Evolutionary conservation across 306 rosid species (phyloP), one percentile per base, ranked within the genome.

Genomic region (Begonia peltatifolia): DNA sequence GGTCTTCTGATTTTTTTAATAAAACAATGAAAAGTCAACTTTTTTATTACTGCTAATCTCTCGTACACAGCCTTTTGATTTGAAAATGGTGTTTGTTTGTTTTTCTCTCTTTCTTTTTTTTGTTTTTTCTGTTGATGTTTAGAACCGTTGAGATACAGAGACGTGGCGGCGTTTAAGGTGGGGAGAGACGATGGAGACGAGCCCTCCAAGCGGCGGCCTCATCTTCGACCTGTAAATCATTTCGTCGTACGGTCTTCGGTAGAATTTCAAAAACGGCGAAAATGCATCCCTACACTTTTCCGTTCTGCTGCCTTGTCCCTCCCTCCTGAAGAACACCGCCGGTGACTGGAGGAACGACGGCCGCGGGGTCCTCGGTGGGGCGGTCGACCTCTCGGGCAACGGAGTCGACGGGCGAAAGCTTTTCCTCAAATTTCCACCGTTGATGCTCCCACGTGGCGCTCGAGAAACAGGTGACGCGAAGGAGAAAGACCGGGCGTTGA

Each of bases 181-280:
- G 0, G 94, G 95, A 11, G 94, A 80, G 38, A 83, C 96, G 17
- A 86, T 83, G 71, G 99, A 92, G 63, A 90, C 78, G 41, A 90
- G 83, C 17, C 99, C 99, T 3, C 99, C 99, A 0, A 85, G 93
- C 52, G 96, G 96, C 54, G 96, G 95, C 73, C 86, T 52, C 96
- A 88, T 88, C 86, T 88, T 88, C 48, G 96, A 82, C 81, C 96
- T 61, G 63, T 88, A 88, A 1, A 84, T 55, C 95, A 88, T 84
- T 75, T 88, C 96, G 12, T 88, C 95, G 67, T 88, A 88, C 38
- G 93, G 93, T 64, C 86, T 71, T 16, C 93, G 53, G 71, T 88
- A 70, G 63, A 84, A 82, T 58, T 88, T 88, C 72, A 88, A 59
- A 17, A 79, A 74, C 9, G 95, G 78, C 58, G 64, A 6, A 77